Conservation (phyloP, 192 early-diverging fungal species). For the Physocladia obscura region DNA sequence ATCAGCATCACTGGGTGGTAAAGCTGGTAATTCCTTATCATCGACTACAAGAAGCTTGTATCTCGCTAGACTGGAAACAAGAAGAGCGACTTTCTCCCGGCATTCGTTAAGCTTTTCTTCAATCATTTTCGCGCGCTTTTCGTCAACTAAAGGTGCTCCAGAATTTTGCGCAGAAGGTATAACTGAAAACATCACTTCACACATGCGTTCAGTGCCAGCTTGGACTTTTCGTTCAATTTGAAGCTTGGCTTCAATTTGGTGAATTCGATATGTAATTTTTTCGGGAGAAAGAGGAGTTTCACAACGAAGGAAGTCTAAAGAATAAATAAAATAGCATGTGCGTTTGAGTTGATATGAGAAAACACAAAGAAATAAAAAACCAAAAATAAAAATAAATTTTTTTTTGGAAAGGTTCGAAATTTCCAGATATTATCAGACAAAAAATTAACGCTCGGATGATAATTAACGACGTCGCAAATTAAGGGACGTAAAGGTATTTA, state of each 20-base stretch:
- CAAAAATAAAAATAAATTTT: not conserved
- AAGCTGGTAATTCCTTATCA: conserved; percentile 47
- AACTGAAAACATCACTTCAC: conserved; percentile 23
- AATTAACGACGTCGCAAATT: too few species aligned
- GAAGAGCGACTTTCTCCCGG: conserved; percentile 43
- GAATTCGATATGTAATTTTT: conserved; percentile 68
- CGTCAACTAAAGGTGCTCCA: conserved; percentile 6
- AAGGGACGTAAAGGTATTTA: too few species aligned
- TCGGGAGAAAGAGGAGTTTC: conserved; percentile 50
- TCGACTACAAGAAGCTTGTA: conserved; percentile 85
- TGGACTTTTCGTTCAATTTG: conserved; percentile 93
- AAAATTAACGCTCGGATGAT: too few species aligned
- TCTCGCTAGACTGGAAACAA: conserved; percentile 62
- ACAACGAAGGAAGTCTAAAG: conserved; percentile 46
- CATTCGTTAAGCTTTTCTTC: conserved; percentile 51
- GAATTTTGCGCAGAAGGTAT: conserved; percentile 29
- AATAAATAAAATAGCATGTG: not conserved
- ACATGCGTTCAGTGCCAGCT: conserved; percentile 75
- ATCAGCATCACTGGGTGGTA: not conserved
- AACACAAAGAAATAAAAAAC: not conserved
- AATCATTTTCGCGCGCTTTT: conserved; percentile 10
- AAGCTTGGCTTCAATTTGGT: conserved; percentile 85
- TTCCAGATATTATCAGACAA: too few species aligned
- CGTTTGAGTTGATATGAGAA: too few species aligned
- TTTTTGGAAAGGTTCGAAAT: too few species aligned